Base-by-base conservation (phyloP, 2,329 filamentous ascomycete genomes). In the Cladosporium oxysporum region DNA sequence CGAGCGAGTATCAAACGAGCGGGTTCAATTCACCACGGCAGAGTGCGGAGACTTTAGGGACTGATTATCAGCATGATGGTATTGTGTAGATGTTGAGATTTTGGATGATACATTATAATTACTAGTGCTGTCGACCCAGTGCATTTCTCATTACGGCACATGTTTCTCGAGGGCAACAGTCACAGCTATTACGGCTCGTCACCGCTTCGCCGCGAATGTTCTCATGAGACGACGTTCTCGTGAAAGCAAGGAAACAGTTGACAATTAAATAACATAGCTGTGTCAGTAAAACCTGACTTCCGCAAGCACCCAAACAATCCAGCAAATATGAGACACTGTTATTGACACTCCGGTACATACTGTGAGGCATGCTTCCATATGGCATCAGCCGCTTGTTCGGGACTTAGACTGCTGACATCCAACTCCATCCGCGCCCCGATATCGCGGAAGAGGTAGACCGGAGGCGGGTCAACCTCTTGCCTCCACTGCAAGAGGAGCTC, bases 1-100 rank as follows among this genome's bases (percentile, higher is more conserved):
- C 37, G 18, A 59, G 57, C 57, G 57, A 59, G 21, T 59, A 59
- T 29, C 57, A 59, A 18, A 59, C 57, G 23, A 59, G 57, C 28
- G 57, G 57, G 2, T 59, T 59, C 6, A 47, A 47, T 47, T 59
- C 37, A 18, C 37, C 57, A 21, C 21, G 57, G 41, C 33, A 37
- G 23, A 59, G 57, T n/a, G 57, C 57, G 16, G 57, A 59, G 57
- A 59, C 57, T 0, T 12, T 59, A 1, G 37, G 35, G 3, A 59
- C 57, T 59, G 57, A 59, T 47, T 21, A 33, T 11, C 29, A 33
- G 3, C 26, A 33, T 12, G 52, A 55, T 8, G 5, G 11, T 29
- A 21, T 31, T 33, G 52, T 31, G 33, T 33, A 55, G 29, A 33
- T 33, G 14, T 33, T 29, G 26, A 12, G 3, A 18, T 4, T 11